Base-by-base conservation (phyloP, 768 basidiomycete genomes). In the Russula earlei region DNA sequence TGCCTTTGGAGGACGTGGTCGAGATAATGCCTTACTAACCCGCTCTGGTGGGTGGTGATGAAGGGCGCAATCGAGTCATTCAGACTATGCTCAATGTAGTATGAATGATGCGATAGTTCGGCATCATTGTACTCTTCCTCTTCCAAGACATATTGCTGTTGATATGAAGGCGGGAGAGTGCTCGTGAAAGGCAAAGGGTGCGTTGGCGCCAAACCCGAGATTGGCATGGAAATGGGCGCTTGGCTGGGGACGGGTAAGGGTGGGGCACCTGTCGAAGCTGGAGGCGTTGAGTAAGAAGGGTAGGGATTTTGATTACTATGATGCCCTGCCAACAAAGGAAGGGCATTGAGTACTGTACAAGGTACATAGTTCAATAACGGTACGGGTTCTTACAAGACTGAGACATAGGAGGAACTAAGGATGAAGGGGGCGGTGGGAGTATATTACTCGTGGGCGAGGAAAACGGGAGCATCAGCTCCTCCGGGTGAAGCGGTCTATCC, bases 381-480 rank as follows among this genome's bases (percentile, higher is more conserved):
- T 83, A 84, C 82, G 78, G 71, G 65, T 70, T 79, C 84, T 85
- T 85, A 85, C 84, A 82, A 78, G 78, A 70, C 62, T 67, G 62
- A 56, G 67, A 63, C 57, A 68, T 62, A 62, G 67, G 60, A 60
- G 65, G 50, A 53, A 66, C 64, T 70, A 77, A 80, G 81, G 82
- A 71, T 73, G 75, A 80, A 83, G 68, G 72, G 68, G 71, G 64
- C 58, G 67, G 65, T 54, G 65, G 63, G 66, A 68, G 64, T 64
- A 70, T 65, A 71, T 67, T 65, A 70, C 69, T 64, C 66, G 71
- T 62, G 65, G 68, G 60, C 51, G 58, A 36, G 44, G 52, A 52
- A 40, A 54, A 60, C 9, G 60, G 59, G 11, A 62, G 58, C 47
- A 56, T 49, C 48, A 56, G 61, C 37, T 60, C 61, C 37, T 60